Percentiles rank a stretch among this genome's conserved stretches.
Evolutionary conservation across 768 basidiomycete species (phyloP).

Genomic region (Podaxis rugospora): DNA sequence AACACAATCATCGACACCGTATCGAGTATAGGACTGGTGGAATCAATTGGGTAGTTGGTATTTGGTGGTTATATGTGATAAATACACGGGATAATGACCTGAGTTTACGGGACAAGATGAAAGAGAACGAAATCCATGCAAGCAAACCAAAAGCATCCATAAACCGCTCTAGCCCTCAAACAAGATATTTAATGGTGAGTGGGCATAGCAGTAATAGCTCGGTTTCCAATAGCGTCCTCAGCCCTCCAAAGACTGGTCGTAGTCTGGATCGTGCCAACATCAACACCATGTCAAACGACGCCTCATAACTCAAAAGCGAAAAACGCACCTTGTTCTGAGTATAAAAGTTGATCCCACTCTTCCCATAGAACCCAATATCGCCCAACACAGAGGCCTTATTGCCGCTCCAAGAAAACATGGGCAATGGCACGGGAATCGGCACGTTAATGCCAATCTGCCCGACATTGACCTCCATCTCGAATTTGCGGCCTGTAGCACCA

Average conservation of each 20-base stretch:
- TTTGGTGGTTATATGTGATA: neutral
- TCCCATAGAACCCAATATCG: conserved; percentile 86
- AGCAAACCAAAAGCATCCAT: neutral
- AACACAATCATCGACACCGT: conserved; percentile 77
- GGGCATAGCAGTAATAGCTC: conserved; percentile 85
- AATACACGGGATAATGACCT: neutral
- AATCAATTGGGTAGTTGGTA: neutral
- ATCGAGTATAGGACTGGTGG: conserved; percentile 12
- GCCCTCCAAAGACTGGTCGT: conserved; percentile 91
- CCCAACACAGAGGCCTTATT: conserved; percentile 78
- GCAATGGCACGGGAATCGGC: conserved; percentile 85
- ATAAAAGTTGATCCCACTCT: conserved; percentile 89
- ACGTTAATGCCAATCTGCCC: conserved; percentile 95
- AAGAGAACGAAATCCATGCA: neutral
- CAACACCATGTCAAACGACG: neutral
- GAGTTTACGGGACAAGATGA: neutral
- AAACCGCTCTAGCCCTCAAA: neutral
- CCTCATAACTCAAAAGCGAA: neutral
- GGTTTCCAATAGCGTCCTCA: conserved; percentile 75
- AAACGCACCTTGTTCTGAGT: conserved; percentile 81
- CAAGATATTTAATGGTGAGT: conserved; percentile 51
- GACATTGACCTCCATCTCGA: conserved; percentile 82
- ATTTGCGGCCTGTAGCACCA: conserved; percentile 91
- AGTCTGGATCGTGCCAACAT: conserved; percentile 46
- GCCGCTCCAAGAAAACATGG: conserved; percentile 97